These are phyloP conservation scores for peach (Prunus persica) DNA, from an alignment of 306 rosid genomes.

Conservation along the genomic window Prunus_persica_NCBIv2 NC_034012.1:4180501-4181000, in stretches of 20 bases:
- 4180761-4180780: not conserved
- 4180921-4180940: conserved; percentile 18
- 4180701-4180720: not conserved
- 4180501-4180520: too few relatives aligned
- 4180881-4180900: conserved; percentile 30
- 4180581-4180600: conserved; percentile 24
- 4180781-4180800: not conserved
- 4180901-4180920: conserved; percentile 29
- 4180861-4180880: conserved; percentile 41
- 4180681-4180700: not conserved
- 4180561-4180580: not conserved
- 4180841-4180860: conserved; percentile 48
- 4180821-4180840: conserved; percentile 49
- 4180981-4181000: conserved; percentile 1
- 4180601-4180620: conserved; percentile 30
- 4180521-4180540: not conserved
- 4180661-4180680: conserved; percentile 19
- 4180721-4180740: not conserved
- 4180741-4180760: not conserved
- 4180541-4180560: not conserved
- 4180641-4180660: not conserved
- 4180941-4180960: conserved; percentile 30
- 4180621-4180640: conserved; percentile 5
- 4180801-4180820: conserved; percentile 15
- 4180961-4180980: conserved; percentile 25